Base-by-base conservation (phyloP, 2,329 filamentous ascomycete species). In the Calonectria pauciramosa region DNA sequence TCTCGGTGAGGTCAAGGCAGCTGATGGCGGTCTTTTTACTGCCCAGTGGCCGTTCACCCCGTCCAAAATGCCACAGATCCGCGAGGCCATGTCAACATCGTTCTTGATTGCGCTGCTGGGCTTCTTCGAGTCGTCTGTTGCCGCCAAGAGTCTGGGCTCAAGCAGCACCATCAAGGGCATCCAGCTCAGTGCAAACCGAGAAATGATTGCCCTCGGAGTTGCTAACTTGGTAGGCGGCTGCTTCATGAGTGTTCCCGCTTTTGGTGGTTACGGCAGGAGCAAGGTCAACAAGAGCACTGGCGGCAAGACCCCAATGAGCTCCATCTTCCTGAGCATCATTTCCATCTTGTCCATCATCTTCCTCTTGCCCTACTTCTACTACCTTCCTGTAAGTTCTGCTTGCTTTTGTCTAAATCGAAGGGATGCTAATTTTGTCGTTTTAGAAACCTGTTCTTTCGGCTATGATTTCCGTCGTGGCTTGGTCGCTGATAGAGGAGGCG, bases 81-180 rank as follows among this genome's bases (percentile, higher is more conserved):
- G 94, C 28, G 94, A 95, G 76, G 94, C 95, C 47, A 94, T 99
- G 90, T 93, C 95, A 67, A 99, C 97, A 0, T 94, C 95, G 0
- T 98, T 99, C 82, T 89, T 99, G 69, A 98, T 99, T 77, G 95
- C 96, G 0, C 89, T 99, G 30, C 92, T 99, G 0, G 97, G 97
- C n/a, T 99, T 99, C 86, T 99, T 99, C 81, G 97, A 99, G 85
- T 98, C 95, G 3, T 98, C 96, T 0, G 96, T 99, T 16, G 97
- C 97, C 1, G 97, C 97, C 44, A 99, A 99, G 86, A 96, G 95
- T 76, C 87, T 99, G 3, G 94, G 94, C 9, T 91, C 91, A 52
- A 88, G 88, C 66, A 91, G 93, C 76, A 91, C 91, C 13, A 93
- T 98, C 38, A 91, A 94, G 74, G 94, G 93, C 38, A 95, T 98